phyloP scores from a whole-genome alignment of 2,329 filamentous ascomycete species.

The Cadophora luteo-olivacea region DNA sequence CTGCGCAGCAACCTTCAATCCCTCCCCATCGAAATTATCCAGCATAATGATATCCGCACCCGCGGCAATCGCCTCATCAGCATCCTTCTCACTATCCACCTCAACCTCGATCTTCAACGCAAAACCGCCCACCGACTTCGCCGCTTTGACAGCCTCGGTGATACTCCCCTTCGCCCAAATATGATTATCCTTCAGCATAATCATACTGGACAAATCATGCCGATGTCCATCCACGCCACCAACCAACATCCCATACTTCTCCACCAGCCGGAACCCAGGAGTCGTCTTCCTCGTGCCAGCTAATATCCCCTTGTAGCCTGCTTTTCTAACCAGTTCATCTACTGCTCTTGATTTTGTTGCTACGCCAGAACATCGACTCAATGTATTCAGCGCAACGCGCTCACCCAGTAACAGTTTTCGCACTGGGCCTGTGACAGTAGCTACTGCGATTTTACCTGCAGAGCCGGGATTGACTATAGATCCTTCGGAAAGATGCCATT shows the following conservation, averaged over 20 bases:
- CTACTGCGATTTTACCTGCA: constrained; percentile 64
- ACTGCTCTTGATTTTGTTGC: constrained; percentile 71
- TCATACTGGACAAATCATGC: constrained; percentile 92
- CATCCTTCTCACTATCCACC: constrained; percentile 85
- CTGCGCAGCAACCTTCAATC: constrained; percentile 75
- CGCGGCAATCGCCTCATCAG: constrained; percentile 87
- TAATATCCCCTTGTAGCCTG: constrained; percentile 82
- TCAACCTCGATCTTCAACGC: constrained; percentile 96
- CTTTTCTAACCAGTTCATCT: constrained; percentile 61
- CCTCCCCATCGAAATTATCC: constrained; percentile 89
- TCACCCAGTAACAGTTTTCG: constrained; percentile 83
- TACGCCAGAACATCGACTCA: constrained; percentile 90
- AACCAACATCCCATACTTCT: constrained; percentile 97
- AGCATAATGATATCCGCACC: constrained; percentile 97
- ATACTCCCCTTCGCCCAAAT: constrained; percentile 92
- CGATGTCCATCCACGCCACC: constrained; percentile 92
- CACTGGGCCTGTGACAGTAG: constrained; percentile 85
- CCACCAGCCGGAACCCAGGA: constrained; percentile 90
- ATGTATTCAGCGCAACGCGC: constrained; percentile 87
- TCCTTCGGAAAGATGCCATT: constrained; percentile 87
- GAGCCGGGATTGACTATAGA: constrained; percentile 64
- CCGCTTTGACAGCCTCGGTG: constrained; percentile 81
- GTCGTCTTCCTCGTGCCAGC: constrained; percentile 97
- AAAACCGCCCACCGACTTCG: constrained; percentile 85
- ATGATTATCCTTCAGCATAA: constrained; percentile 99